phyloP scores from a whole-genome alignment of 2,329 filamentous ascomycete genomes.

The Lasiodiplodia sp. region DNA sequence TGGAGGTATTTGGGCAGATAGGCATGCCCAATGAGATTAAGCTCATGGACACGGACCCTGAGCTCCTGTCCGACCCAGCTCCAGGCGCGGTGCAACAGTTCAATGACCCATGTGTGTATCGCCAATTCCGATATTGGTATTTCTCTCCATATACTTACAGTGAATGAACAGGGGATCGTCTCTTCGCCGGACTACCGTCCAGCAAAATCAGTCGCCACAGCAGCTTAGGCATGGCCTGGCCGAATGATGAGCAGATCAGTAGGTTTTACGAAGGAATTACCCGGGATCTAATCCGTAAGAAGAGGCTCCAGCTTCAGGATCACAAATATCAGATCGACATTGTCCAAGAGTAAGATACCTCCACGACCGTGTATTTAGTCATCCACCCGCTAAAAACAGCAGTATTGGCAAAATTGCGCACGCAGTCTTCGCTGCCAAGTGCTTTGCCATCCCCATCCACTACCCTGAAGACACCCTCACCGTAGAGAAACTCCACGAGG shows the following conservation, averaged over 20 bases:
- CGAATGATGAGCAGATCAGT: slow-evolving; percentile 33
- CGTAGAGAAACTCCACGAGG: slow-evolving; percentile 38
- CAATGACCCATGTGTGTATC: neutral
- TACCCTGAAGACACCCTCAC: slow-evolving; percentile 32
- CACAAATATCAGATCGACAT: slow-evolving; percentile 44
- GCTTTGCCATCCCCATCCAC: slow-evolving; percentile 40
- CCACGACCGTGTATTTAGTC: neutral
- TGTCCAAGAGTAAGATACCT: slow-evolving; percentile 31
- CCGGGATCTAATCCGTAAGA: slow-evolving; percentile 39
- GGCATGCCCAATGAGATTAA: neutral
- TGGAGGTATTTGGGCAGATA: slow-evolving; percentile 32
- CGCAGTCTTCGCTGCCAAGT: slow-evolving; percentile 39
- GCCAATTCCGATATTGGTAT: neutral
- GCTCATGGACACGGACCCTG: neutral
- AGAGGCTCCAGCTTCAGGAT: slow-evolving; percentile 39
- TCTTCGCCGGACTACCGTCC: neutral
- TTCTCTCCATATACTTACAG: neutral
- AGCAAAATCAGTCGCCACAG: slow-evolving; percentile 30
- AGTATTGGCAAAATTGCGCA: slow-evolving; percentile 41
- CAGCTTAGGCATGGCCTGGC: slow-evolving; percentile 31
- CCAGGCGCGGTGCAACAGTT: neutral
- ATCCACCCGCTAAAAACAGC: neutral
- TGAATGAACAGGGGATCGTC: neutral
- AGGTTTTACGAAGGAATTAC: slow-evolving; percentile 36
- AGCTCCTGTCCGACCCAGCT: neutral